Percentiles rank a stretch among this genome's conserved stretches.
Conservation (phyloP, 2,329 filamentous ascomycete species). For the Neurospora sp. region DNA sequence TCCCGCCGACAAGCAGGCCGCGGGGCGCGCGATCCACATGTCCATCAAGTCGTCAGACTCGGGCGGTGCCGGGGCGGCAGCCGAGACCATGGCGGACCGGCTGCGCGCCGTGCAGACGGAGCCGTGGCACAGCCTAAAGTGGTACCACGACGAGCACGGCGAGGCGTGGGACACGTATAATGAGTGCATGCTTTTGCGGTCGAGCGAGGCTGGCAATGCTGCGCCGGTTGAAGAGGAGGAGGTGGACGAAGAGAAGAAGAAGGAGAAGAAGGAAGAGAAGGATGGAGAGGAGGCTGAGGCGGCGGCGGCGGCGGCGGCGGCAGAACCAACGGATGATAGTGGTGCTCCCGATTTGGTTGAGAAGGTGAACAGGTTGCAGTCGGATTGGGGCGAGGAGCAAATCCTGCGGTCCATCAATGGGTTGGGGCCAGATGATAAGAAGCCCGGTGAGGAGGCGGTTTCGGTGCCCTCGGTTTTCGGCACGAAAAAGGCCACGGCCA, state of each 20-base stretch:
- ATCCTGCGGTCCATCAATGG: conserved; percentile 37
- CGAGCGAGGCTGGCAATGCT: conserved; percentile 5
- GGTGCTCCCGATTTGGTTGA: conserved; percentile 24
- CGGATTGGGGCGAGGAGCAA: conserved; percentile 34
- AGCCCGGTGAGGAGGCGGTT: conserved; percentile 15
- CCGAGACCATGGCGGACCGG: conserved; percentile 64
- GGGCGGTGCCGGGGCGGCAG: conserved; percentile 48
- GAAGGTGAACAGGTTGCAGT: conserved; percentile 28
- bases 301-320: conserved; percentile 9
- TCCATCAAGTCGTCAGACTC: conserved; percentile 73
- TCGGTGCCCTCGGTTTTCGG: conserved; percentile 1
- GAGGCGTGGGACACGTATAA: conserved; percentile 69
- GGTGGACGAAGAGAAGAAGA: conserved; percentile 10
- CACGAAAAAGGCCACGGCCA: background rate
- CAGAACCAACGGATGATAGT: conserved; percentile 8
- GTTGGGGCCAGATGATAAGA: conserved; percentile 24
- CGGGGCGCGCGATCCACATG: conserved; percentile 71
- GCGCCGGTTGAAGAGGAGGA: conserved; percentile 14
- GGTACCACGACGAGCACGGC: conserved; percentile 70
- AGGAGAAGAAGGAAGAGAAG: conserved; percentile 13
- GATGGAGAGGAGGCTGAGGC: conserved; percentile 16
- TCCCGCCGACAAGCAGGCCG: conserved; percentile 32
- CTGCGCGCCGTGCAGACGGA: conserved; percentile 74
- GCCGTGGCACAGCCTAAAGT: conserved; percentile 68
- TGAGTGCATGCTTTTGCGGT: conserved; percentile 54